Conservation (phyloP, 495 filamentous ascomycete species). For the Friedmanniomyces simplex region DNA sequence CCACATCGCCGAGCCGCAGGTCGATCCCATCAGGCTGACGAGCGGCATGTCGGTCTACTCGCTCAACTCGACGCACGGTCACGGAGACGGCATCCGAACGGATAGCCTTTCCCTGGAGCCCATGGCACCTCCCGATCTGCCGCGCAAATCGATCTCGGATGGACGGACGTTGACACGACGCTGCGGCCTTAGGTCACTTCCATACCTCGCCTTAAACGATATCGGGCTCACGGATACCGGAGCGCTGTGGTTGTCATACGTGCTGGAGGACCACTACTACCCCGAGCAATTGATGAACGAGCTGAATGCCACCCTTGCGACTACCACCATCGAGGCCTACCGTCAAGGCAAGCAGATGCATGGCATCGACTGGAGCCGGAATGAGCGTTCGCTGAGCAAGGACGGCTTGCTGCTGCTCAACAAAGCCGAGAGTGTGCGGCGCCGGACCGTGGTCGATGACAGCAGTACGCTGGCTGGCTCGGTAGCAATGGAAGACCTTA, state of each 20-base stretch:
- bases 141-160: conserved; percentile 17
- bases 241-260: conserved; percentile 37
- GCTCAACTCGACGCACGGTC: neutral
- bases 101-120: neutral
- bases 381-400: conserved; percentile 14
- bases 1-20: conserved; percentile 31
- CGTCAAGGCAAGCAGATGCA: conserved; percentile 7
- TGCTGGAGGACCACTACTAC: conserved; percentile 35
- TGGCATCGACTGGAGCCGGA: conserved; percentile 20
- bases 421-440: conserved; percentile 12
- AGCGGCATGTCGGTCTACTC: conserved; percentile 5
- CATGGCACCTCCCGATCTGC: neutral
- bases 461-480: neutral
- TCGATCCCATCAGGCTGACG: conserved; percentile 7
- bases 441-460: conserved; percentile 10
- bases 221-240: conserved; percentile 32
- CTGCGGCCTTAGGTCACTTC: conserved; percentile 38
- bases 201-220: conserved; percentile 35
- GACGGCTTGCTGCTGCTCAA: conserved; percentile 15
- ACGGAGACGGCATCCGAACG: neutral
- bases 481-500: neutral
- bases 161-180: conserved; percentile 29
- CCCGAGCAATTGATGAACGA: conserved; percentile 32
- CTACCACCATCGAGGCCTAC: conserved; percentile 5
- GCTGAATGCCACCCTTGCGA: conserved; percentile 9